Evolutionary conservation across 345 rosid species (phyloP), one percentile per base, ranked within the genome.

Genomic region (Euclidium syriacum): DNA sequence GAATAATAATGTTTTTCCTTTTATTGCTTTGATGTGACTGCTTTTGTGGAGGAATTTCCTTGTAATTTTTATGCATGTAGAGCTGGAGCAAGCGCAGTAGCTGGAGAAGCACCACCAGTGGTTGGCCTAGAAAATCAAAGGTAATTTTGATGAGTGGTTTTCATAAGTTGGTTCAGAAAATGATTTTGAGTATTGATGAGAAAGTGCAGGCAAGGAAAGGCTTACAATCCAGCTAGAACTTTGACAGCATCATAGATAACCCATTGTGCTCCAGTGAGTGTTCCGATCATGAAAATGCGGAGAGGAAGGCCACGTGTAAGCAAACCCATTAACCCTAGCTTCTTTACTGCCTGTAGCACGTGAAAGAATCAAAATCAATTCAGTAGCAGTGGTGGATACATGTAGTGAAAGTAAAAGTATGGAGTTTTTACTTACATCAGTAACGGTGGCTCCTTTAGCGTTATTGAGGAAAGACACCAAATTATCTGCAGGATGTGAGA

Each of bases 391-490:
- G 3, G 16, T 38, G 7, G 9, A 32, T 17, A n/a, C n/a, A n/a
- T n/a, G n/a, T n/a, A n/a, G n/a, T n/a, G n/a, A n/a, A n/a, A n/a
- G n/a, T n/a, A n/a, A n/a, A n/a, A n/a, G n/a, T 44, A 57, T 46
- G 19, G 61, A 25, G 52, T 40, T 53, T 73, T 73, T 32, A 76
- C 92, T 79, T 73, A 88, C 96, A 73, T 90, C 97, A 25, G 81
- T 76, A 42, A 84, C 89, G 1, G 90, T 90, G 17, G 97, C 92
- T 22, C 97, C 99, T 60, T 88, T 83, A 24, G 96, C 87, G 47
- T 86, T 94, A 83, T 90, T 94, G 77, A 94, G 97, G 77, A 90
- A 94, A n/a, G 97, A 94, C 1, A 94, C 99, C 39, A 94, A 78
- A 62, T 90, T 94, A 65, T 94, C 97, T 1, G 99, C 99, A 9